These are phyloP conservation scores for Annona squamosa DNA, from an alignment of 164 flowering plant species.

Conservation along the genomic window DNA sequence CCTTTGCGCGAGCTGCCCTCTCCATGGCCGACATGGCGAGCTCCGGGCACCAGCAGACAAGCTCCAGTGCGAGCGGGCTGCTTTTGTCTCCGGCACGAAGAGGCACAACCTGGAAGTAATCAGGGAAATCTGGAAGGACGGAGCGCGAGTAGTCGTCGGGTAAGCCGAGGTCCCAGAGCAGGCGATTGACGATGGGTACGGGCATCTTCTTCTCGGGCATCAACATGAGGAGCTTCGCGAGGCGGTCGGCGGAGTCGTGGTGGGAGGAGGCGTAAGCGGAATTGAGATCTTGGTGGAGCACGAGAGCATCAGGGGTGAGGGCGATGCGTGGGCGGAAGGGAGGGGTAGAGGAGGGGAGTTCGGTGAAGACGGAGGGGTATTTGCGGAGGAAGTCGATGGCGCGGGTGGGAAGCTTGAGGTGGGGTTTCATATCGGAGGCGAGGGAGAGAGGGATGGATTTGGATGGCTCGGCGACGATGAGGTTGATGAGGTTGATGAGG, in stretches of 20 bases:
- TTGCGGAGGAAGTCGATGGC: conserved; percentile 59
- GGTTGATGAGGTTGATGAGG: conserved; percentile 52
- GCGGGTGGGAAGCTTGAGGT: conserved; percentile 49
- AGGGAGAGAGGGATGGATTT: conserved; percentile 60
- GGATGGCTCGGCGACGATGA: conserved; percentile 69
- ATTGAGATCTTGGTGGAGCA: conserved; percentile 54
- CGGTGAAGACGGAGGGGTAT: conserved; percentile 66
- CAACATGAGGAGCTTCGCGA: conserved; percentile 73
- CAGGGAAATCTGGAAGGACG: conserved; percentile 66
- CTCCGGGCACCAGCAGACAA: conserved; percentile 71
- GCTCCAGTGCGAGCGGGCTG: conserved; percentile 41
- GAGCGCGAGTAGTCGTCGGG: conserved; percentile 48
- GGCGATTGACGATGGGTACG: conserved; percentile 34
- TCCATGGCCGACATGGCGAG: conserved; percentile 55
- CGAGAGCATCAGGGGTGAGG: conserved; percentile 50
- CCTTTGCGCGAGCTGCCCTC: conserved; percentile 23
- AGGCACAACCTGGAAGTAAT: conserved; percentile 54
- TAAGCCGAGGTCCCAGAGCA: conserved; percentile 81
- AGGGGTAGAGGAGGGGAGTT: conserved; percentile 36
- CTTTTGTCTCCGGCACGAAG: conserved; percentile 3
- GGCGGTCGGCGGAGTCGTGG: conserved; percentile 49
- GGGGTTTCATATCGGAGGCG: conserved; percentile 37
- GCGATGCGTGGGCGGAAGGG: conserved; percentile 57
- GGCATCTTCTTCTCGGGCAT: conserved; percentile 44
- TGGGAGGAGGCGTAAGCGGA: conserved; percentile 33